Conservation (phyloP, 116 monocot genomes). For the Zostera marina region DNA sequence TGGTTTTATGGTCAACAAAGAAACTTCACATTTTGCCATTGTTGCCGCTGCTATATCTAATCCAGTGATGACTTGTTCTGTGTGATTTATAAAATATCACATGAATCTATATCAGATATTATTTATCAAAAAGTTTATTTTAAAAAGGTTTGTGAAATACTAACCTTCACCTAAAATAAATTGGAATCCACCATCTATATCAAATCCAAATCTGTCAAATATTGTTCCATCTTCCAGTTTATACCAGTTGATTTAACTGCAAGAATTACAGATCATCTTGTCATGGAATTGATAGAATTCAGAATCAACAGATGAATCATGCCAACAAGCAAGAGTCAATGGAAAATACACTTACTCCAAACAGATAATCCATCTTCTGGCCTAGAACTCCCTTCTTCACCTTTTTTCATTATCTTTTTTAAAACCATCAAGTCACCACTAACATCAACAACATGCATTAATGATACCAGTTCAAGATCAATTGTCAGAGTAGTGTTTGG, state of each 20-base stretch:
- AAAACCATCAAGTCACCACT: constrained; percentile 41
- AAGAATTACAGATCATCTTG: neutral
- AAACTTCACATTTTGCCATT: constrained; percentile 52
- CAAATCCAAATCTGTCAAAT: constrained; percentile 40
- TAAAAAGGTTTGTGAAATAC: neutral
- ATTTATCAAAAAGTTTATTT: neutral
- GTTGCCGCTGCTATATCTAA: constrained; percentile 53
- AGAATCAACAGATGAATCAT: neutral
- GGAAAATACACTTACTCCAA: constrained; percentile 15
- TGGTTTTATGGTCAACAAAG: constrained; percentile 40
- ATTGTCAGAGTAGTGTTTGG: constrained; percentile 24
- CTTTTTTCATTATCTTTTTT: constrained; percentile 51
- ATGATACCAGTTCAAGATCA: constrained; percentile 40
- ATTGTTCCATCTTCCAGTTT: constrained; percentile 44
- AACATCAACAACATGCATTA: constrained; percentile 51
- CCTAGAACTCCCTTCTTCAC: constrained; percentile 31
- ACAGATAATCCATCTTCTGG: constrained; percentile 51
- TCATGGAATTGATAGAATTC: neutral
- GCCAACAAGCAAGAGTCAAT: neutral
- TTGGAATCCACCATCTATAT: constrained; percentile 20
- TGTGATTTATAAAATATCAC: constrained; percentile 3
- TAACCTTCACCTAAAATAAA: constrained; percentile 66
- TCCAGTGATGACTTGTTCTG: constrained; percentile 57
- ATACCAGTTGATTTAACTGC: constrained; percentile 48
- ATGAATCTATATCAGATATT: neutral